Evolutionary conservation across 495 filamentous ascomycete species (phyloP).

Genomic region (Daldinia grandis): DNA sequence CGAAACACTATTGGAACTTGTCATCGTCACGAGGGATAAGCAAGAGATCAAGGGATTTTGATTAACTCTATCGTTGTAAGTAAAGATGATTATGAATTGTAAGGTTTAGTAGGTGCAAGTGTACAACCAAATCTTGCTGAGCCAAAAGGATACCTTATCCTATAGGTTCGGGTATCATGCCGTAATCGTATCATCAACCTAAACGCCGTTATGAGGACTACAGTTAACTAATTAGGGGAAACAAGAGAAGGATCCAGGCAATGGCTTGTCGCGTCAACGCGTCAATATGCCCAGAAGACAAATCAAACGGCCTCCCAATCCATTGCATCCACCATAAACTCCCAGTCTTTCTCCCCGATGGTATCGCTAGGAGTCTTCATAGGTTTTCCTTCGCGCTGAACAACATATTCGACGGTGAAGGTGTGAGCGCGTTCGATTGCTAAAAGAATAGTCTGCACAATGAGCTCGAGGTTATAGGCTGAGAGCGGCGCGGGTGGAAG

Average conservation of each 20-base stretch:
- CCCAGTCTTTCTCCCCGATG: conserved; percentile 58
- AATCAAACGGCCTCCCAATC: conserved; percentile 66
- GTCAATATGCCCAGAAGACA: neutral
- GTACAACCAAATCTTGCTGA: neutral
- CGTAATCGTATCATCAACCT: neutral
- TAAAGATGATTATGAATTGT: neutral
- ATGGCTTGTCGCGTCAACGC: neutral
- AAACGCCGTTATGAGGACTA: too few relatives aligned
- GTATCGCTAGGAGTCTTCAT: conserved; percentile 14
- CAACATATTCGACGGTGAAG: conserved; percentile 44
- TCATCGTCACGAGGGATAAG: neutral
- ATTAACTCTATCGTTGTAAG: neutral
- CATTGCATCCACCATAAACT: conserved; percentile 72
- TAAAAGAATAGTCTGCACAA: conserved; percentile 55
- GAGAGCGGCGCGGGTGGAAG: conserved; percentile 54
- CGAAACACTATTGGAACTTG: neutral
- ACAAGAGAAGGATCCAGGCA: neutral
- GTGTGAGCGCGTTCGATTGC: conserved; percentile 51
- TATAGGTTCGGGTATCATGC: conserved; percentile 23
- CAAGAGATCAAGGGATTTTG: neutral
- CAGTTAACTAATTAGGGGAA: too few relatives aligned
- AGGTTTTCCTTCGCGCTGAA: conserved; percentile 46
- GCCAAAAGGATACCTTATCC: conserved; percentile 1
- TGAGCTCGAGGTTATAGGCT: conserved; percentile 64
- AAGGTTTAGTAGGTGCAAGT: neutral